These are phyloP conservation scores for Nymphaea colorata DNA, from an alignment of 164 flowering plant species.

Conservation along the genomic window DNA sequence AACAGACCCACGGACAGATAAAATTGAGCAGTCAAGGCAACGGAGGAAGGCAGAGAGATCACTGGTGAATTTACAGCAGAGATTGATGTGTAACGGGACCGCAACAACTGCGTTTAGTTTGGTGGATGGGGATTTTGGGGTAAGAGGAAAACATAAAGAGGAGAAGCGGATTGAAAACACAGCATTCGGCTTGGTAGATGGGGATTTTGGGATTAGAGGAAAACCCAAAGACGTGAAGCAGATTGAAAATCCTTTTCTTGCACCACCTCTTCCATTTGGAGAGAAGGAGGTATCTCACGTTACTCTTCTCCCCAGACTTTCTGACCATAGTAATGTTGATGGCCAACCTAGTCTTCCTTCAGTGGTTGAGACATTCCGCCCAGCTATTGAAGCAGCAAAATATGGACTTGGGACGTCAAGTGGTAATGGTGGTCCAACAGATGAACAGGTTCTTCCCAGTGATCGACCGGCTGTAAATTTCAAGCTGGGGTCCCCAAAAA, in stretches of 20 bases:
- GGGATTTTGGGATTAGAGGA: constrained; percentile 12
- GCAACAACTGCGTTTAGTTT: constrained; percentile 3
- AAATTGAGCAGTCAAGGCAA: constrained; percentile 73
- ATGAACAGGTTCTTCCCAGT: background rate
- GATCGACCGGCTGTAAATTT: constrained; percentile 39
- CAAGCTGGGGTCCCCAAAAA: constrained; percentile 16
- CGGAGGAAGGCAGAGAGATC: constrained; percentile 87
- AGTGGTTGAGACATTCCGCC: constrained; percentile 67
- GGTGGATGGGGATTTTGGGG: too few species aligned
- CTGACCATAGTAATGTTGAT: constrained; percentile 12
- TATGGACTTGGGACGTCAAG: constrained; percentile 9
- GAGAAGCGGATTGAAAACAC: background rate
- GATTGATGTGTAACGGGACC: constrained; percentile 38
- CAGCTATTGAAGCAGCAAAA: constrained; percentile 64
- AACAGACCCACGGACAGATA: constrained; percentile 57
- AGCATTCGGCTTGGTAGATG: constrained; percentile 1
- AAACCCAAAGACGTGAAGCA: background rate
- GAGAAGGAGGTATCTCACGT: constrained; percentile 36
- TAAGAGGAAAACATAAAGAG: too few species aligned
- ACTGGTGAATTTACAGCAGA: constrained; percentile 78
- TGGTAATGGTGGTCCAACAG: background rate
- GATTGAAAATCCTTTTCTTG: constrained; percentile 32
- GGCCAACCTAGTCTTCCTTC: constrained; percentile 14
- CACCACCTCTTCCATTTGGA: constrained; percentile 36
- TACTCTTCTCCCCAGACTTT: constrained; percentile 22